These are phyloP conservation scores for Aspergillus ostianus DNA, from an alignment of 495 filamentous ascomycete genomes.

Conservation along the genomic window DNA sequence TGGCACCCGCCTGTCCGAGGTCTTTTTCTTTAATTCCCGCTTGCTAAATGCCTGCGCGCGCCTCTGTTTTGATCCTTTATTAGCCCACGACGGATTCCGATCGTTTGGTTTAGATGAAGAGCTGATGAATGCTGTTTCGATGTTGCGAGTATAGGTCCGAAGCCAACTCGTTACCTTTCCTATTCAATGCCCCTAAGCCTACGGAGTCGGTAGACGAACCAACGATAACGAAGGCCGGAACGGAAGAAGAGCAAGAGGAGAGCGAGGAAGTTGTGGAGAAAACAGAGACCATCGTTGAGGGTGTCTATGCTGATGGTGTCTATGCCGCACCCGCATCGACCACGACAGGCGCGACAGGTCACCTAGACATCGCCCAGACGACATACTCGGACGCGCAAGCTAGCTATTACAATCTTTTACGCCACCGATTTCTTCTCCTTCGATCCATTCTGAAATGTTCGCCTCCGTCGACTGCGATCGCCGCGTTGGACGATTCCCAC, in stretches of 20 bases:
- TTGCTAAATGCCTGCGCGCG: slow-evolving; percentile 34
- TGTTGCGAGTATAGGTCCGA: slow-evolving; percentile 55
- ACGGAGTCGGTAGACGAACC: slow-evolving; percentile 8
- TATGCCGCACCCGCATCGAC: slow-evolving; percentile 39
- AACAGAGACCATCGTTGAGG: slow-evolving; percentile 5
- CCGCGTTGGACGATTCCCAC: slow-evolving; percentile 53
- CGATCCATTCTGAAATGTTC: slow-evolving; percentile 54
- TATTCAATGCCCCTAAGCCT: slow-evolving; percentile 55
- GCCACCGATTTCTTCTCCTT: slow-evolving; percentile 56
- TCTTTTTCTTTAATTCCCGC: slow-evolving; percentile 10
- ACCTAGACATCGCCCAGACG: slow-evolving; percentile 2
- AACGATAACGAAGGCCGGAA: background rate
- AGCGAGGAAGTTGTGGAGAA: slow-evolving; percentile 1
- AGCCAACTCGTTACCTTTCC: slow-evolving; percentile 65
- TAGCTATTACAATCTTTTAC: slow-evolving; percentile 63
- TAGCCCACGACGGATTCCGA: slow-evolving; percentile 10
- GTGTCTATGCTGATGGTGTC: slow-evolving; percentile 27
- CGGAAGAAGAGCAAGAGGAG: background rate
- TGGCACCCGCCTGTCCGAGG: slow-evolving; percentile 11
- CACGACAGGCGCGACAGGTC: slow-evolving; percentile 7
- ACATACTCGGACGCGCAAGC: slow-evolving; percentile 49
- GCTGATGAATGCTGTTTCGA: background rate
- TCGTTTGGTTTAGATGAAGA: background rate
- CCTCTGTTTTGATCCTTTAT: slow-evolving; percentile 10
- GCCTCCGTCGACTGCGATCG: slow-evolving; percentile 50